Conservation (phyloP, 1,284 basidiomycete genomes). For the Cutaneotrichosporon cutaneum region DNA sequence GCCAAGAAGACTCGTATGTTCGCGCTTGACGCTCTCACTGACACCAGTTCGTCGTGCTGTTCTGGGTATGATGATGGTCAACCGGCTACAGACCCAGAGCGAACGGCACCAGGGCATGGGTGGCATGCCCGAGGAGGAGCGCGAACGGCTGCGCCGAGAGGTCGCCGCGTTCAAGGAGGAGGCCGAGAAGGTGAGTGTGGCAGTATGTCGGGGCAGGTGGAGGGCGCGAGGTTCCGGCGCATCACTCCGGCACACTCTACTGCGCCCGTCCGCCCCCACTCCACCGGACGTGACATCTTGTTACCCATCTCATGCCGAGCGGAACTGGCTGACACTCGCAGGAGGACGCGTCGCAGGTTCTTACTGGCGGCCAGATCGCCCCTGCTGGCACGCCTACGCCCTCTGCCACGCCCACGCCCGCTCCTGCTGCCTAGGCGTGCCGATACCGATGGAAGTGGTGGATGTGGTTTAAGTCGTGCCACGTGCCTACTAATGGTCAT, state of each 20-base stretch:
- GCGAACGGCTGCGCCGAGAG: conserved; percentile 61
- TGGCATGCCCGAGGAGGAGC: conserved; percentile 55
- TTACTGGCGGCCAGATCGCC: conserved; percentile 9
- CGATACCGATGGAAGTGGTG: background rate
- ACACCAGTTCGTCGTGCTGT: conserved; percentile 77
- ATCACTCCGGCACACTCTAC: too few relatives aligned
- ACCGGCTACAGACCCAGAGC: conserved; percentile 61
- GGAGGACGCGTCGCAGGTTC: conserved; percentile 42
- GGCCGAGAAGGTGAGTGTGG: conserved; percentile 62
- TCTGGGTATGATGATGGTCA: conserved; percentile 77
- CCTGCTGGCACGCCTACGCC: background rate
- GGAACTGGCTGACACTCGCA: conserved; percentile 16
- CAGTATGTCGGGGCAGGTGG: too few relatives aligned
- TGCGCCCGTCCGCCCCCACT: too few relatives aligned
- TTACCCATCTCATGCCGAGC: background rate
- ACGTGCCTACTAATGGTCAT: background rate
- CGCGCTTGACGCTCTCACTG: background rate
- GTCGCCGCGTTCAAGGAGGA: conserved; percentile 74
- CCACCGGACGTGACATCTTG: too few relatives aligned
- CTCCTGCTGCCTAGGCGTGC: background rate
- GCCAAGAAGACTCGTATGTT: conserved; percentile 77
- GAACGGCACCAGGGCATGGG: conserved; percentile 55
- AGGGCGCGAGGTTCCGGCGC: too few relatives aligned
- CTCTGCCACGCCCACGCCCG: background rate
- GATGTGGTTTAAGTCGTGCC: background rate